Base-by-base conservation (phyloP, 768 basidiomycete genomes). In the Guyanaporus albipodus region DNA sequence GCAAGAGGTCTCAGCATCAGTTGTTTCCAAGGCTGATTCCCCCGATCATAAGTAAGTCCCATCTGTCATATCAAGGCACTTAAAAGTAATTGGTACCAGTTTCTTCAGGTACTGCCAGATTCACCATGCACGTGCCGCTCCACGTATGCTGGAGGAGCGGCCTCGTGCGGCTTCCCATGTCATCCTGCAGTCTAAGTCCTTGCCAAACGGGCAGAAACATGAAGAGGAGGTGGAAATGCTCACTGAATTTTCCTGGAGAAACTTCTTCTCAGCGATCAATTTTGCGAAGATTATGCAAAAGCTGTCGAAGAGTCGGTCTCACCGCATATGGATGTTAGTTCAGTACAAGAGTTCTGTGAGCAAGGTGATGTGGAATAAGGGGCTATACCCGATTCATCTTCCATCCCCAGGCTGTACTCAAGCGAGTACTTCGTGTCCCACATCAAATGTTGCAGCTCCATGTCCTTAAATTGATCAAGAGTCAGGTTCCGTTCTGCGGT, bases 201-300 rank as follows among this genome's bases (percentile, higher is more conserved):
- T 88, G 8, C 85, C 87, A 3, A 87, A 88, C 56, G 87, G 86
- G 32, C 79, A 83, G 57, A 81, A 74, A 56, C 77, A 79, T 23
- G 85, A 89, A 38, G 91, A 94, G 60, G 95, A 97, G 55, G 71
- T 97, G 19, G 95, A 97, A 59, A 74, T 96, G 65, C 74, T 99
- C 39, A 87, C 86, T 11, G 92, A 97, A 28, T 99, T 89, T 65
- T 95, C 92, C 4, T 97, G 95, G 92, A 72, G 96, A 39, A 98
- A 98, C 67, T 97, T 99, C 68, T 98, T 97, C 69, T 82, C 91
- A 23, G 85, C 87, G 18, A 95, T 98, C 69, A 99, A 97, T 64
- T 96, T 97, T 63, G 87, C 94, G 8, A 94, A 92, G 66, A 88
- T 99, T 53, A 87, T 99, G 83, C 95, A 99, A 64, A 97, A 98